A percentile compares a stretch with the other conserved stretches of the same genome.
These are phyloP conservation scores for Carnegiea gigantea DNA, from an alignment of 179 eudicot species.

Conservation along the genomic window DNA sequence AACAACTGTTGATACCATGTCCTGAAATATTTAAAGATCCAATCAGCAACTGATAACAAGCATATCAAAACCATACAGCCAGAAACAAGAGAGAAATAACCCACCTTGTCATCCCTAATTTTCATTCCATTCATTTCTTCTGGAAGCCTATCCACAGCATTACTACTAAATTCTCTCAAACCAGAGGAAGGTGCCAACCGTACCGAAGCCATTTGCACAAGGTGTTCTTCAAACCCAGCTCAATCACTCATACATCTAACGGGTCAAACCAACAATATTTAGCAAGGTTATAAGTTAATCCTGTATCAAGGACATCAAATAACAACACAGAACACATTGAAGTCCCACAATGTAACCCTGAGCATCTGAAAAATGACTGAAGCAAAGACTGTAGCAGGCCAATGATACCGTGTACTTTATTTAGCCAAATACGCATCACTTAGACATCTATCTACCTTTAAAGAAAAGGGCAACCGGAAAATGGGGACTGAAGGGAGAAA, in stretches of 20 bases:
- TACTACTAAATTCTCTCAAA: constrained; percentile 41
- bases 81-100: background rate
- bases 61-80: background rate
- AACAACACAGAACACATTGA: background rate
- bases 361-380: background rate
- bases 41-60: constrained; percentile 4
- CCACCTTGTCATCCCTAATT: constrained; percentile 62
- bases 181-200: constrained; percentile 44
- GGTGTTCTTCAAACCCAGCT: constrained; percentile 16
- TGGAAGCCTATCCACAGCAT: constrained; percentile 56
- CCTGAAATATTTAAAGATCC: constrained; percentile 32
- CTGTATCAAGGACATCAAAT: too few species aligned
- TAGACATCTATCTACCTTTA: background rate
- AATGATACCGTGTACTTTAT: too few species aligned
- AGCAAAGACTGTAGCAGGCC: background rate
- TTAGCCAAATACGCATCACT: background rate
- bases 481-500: background rate
- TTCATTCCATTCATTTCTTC: constrained; percentile 67
- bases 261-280: background rate
- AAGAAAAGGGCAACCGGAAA: background rate
- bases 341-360: background rate
- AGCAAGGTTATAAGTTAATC: background rate
- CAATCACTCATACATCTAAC: constrained; percentile 28
- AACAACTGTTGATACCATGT: constrained; percentile 61
- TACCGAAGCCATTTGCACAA: constrained; percentile 48